These are phyloP conservation scores for Trichoderma pleuroti DNA, from an alignment of 2,329 filamentous ascomycete genomes.

Conservation along the genomic window DNA sequence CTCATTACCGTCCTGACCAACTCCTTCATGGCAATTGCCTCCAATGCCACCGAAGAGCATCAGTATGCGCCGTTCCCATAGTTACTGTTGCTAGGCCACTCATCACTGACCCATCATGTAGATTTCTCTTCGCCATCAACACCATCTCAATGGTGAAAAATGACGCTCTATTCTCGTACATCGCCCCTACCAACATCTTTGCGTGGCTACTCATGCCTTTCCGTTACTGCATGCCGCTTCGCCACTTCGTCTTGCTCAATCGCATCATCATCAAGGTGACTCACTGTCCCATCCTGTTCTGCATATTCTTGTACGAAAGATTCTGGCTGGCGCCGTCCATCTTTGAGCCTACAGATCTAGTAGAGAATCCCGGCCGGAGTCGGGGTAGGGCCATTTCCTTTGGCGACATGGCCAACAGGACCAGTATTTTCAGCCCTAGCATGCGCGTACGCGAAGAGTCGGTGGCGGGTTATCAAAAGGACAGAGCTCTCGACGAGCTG, in stretches of 20 bases:
- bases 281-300: slow-evolving; percentile 81
- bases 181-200: slow-evolving; percentile 86
- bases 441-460: slow-evolving; percentile 77
- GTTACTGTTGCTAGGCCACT: accelerated
- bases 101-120: slow-evolving; percentile 28
- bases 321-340: slow-evolving; percentile 70
- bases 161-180: slow-evolving; percentile 91
- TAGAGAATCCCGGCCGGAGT: slow-evolving; percentile 63
- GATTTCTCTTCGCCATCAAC: slow-evolving; percentile 90
- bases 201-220: slow-evolving; percentile 85
- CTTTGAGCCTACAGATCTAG: slow-evolving; percentile 78
- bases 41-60: slow-evolving; percentile 90
- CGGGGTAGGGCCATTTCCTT: slow-evolving; percentile 53
- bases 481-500: slow-evolving; percentile 85
- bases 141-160: slow-evolving; percentile 98
- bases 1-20: slow-evolving; percentile 94
- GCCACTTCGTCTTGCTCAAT: slow-evolving; percentile 79
- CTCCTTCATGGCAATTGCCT: slow-evolving; percentile 91
- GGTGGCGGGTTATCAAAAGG: slow-evolving; percentile 83
- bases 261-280: slow-evolving; percentile 88
- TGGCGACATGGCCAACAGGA: slow-evolving; percentile 51
- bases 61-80: slow-evolving; percentile 42
- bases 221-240: slow-evolving; percentile 74
- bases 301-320: slow-evolving; percentile 84
- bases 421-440: slow-evolving; percentile 70